phyloP scores from a whole-genome alignment of 805 yeast species.

The Ogataea angusta region DNA sequence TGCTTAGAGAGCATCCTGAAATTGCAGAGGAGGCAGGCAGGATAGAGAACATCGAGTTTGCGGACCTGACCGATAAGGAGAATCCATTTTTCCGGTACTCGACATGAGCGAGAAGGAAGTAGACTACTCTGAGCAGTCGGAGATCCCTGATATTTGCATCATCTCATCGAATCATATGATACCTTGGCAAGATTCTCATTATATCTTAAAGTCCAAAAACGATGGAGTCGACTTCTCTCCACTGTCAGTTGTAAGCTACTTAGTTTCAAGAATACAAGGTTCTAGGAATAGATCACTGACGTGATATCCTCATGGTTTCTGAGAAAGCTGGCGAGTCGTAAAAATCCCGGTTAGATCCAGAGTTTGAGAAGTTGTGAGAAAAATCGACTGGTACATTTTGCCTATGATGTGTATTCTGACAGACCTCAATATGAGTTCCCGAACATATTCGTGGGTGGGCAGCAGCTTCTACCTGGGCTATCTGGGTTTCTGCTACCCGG shows the following conservation, averaged over 20 bases:
- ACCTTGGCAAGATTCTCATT: no score
- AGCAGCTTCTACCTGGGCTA: slow-evolving; percentile 46
- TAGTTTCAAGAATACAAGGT: no score
- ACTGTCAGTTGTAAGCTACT: no score
- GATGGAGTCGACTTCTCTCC: no score
- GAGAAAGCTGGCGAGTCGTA: no score
- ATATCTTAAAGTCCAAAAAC: no score
- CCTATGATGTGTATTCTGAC: slow-evolving; percentile 35
- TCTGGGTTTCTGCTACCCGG: slow-evolving; percentile 45
- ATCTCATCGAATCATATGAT: no score
- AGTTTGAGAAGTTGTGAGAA: slow-evolving; percentile 34
- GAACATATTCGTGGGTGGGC: slow-evolving; percentile 41
- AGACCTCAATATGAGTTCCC: slow-evolving; percentile 36
- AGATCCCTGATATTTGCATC: no score
- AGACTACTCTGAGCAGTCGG: no score
- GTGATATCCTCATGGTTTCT: no score
- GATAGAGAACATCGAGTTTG: slow-evolving; percentile 36
- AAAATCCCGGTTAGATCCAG: slow-evolving; percentile 18
- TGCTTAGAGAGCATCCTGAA: slow-evolving; percentile 1
- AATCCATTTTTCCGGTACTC: slow-evolving; percentile 37
- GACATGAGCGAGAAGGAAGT: no score
- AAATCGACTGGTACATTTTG: slow-evolving; percentile 36
- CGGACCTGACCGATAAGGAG: slow-evolving; percentile 44
- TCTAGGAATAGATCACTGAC: no score
- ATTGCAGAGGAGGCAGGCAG: slow-evolving; percentile 4